Evolutionary conservation across 148 eudicot species (phyloP).

Genomic region (Persicaria maculosa): DNA sequence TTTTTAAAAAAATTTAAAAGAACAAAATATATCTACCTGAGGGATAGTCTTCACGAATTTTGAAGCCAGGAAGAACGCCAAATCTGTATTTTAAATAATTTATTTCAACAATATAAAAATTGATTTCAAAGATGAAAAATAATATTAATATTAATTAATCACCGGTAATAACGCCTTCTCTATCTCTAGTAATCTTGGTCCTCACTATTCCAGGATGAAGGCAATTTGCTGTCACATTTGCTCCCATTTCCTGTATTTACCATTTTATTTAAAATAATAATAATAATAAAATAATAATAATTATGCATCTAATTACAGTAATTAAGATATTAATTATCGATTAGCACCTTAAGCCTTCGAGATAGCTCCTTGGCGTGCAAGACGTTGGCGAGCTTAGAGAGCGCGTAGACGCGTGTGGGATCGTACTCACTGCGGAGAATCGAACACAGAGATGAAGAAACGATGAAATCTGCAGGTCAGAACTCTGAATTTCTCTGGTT

Average conservation of each 20-base stretch:
- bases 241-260: constrained; percentile 59
- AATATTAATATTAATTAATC: background rate
- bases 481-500: background rate
- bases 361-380: constrained; percentile 84
- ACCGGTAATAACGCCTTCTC: constrained; percentile 47
- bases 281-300: background rate
- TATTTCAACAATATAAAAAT: background rate
- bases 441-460: background rate
- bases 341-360: constrained; percentile 28
- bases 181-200: constrained; percentile 78
- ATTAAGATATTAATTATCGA: background rate
- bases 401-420: constrained; percentile 88
- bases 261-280: background rate
- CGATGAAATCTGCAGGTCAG: background rate
- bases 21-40: constrained; percentile 35
- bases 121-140: background rate
- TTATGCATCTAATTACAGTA: background rate
- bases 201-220: constrained; percentile 96
- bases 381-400: constrained; percentile 89
- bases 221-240: constrained; percentile 70
- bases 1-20: background rate
- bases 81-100: constrained; percentile 38
- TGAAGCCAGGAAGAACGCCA: constrained; percentile 66
- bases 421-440: constrained; percentile 45
- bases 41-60: constrained; percentile 79